Conservation (phyloP, 2,329 filamentous ascomycete genomes). For the Colletotrichum cordylinicola region DNA sequence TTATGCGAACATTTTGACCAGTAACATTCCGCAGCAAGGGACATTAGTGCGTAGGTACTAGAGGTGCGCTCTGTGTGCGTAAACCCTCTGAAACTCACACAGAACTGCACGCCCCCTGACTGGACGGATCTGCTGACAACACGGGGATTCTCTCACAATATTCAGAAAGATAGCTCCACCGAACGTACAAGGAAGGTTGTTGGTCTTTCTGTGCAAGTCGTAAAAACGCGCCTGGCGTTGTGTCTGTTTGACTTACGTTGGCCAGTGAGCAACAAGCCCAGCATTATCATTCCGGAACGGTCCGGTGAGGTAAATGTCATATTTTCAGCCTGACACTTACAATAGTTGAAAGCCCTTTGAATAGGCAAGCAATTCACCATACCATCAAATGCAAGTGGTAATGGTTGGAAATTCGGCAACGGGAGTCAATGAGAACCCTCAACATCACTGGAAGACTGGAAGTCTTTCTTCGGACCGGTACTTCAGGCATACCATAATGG, state of each 20-base stretch:
- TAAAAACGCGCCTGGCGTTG: too few species aligned
- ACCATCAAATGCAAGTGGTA: neutral
- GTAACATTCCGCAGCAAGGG: neutral
- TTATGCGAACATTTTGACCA: neutral
- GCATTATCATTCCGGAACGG: neutral
- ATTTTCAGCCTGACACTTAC: neutral
- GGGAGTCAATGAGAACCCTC: neutral
- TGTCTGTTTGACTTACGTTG: too few species aligned
- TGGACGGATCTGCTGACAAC: neutral
- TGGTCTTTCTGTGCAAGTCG: too few species aligned
- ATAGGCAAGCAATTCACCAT: neutral
- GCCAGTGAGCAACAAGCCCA: too few species aligned
- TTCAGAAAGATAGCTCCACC: neutral
- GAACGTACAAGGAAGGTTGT: neutral
- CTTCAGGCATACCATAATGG: neutral
- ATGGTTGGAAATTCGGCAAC: neutral
- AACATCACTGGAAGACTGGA: neutral
- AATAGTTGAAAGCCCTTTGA: neutral
- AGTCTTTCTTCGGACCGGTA: neutral
- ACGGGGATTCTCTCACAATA: neutral
- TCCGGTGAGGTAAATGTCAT: neutral
- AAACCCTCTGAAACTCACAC: neutral
- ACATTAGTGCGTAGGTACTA: neutral
- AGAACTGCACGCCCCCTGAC: neutral
- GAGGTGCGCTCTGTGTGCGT: neutral